phyloP scores from a whole-genome alignment of 345 rosid species.

The Tarenaya hassleriana region DNA sequence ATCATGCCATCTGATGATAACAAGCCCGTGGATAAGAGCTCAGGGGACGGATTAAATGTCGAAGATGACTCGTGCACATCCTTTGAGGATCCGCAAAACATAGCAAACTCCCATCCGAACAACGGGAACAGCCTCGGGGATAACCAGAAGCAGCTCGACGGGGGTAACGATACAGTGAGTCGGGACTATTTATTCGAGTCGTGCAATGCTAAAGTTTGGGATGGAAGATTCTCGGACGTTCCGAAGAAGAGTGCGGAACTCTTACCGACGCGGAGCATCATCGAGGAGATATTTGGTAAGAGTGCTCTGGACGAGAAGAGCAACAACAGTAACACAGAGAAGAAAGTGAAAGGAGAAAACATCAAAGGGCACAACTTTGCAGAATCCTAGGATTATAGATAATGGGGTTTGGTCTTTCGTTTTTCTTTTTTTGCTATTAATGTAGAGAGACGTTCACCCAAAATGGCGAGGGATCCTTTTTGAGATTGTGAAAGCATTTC shows the following conservation, averaged over 20 bases:
- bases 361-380: too few relatives aligned
- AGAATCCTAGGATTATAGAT: too few relatives aligned
- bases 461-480: too few relatives aligned
- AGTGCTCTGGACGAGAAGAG: slow-evolving; percentile 34
- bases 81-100: slow-evolving; percentile 35
- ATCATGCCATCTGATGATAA: slow-evolving; percentile 16
- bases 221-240: slow-evolving; percentile 23
- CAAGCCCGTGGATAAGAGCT: slow-evolving; percentile 18
- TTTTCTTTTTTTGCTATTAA: too few relatives aligned
- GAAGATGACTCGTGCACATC: slow-evolving; percentile 45
- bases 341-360: slow-evolving; percentile 8
- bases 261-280: slow-evolving; percentile 46
- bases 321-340: too few relatives aligned
- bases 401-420: too few relatives aligned
- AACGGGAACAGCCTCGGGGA: slow-evolving; percentile 20
- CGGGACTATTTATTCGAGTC: slow-evolving; percentile 29
- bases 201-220: slow-evolving; percentile 39
- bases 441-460: too few relatives aligned
- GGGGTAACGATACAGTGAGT: slow-evolving; percentile 29
- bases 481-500: too few relatives aligned
- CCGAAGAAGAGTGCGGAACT: slow-evolving; percentile 39
- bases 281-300: slow-evolving; percentile 54
- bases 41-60: slow-evolving; percentile 22
- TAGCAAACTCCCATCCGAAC: slow-evolving; percentile 20
- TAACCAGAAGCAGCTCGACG: slow-evolving; percentile 25